Conservation (phyloP, 805 yeast species). For the Wickerhamomyces tratensis region DNA sequence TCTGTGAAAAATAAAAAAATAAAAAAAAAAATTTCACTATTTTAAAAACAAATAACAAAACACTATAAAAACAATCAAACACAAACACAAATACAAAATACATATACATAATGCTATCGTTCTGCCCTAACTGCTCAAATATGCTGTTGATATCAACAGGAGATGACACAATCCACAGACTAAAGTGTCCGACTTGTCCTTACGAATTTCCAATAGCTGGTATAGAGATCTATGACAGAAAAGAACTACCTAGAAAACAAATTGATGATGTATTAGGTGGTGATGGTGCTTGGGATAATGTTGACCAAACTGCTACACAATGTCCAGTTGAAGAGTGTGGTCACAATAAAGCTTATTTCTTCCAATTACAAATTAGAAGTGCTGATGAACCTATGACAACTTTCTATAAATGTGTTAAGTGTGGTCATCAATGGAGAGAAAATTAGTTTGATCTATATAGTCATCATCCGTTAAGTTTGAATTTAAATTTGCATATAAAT, state of each 20-base stretch:
- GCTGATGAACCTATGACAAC: slow-evolving; percentile 99
- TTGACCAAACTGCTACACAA: slow-evolving; percentile 88
- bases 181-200: slow-evolving; percentile 91
- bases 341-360: slow-evolving; percentile 86
- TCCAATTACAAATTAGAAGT: slow-evolving; percentile 91
- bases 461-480: too few relatives aligned
- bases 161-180: slow-evolving; percentile 48
- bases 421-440: slow-evolving; percentile 96
- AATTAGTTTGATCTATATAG: slow-evolving; percentile 32
- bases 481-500: too few relatives aligned
- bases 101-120: slow-evolving; percentile 58
- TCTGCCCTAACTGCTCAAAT: slow-evolving; percentile 91
- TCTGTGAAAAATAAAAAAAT: too few relatives aligned
- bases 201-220: slow-evolving; percentile 87
- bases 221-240: slow-evolving; percentile 77
- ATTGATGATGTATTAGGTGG: slow-evolving; percentile 97
- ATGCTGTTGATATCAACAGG: slow-evolving; percentile 72
- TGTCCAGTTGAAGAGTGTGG: slow-evolving; percentile 88
- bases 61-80: background rate
- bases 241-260: slow-evolving; percentile 72
- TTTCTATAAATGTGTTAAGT: slow-evolving; percentile 83
- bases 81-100: background rate
- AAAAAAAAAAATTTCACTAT: too few relatives aligned
- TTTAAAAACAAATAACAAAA: too few relatives aligned
- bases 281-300: slow-evolving; percentile 98